Evolutionary conservation across 768 basidiomycete genomes (phyloP).

Genomic region (Serendipita sp.): DNA sequence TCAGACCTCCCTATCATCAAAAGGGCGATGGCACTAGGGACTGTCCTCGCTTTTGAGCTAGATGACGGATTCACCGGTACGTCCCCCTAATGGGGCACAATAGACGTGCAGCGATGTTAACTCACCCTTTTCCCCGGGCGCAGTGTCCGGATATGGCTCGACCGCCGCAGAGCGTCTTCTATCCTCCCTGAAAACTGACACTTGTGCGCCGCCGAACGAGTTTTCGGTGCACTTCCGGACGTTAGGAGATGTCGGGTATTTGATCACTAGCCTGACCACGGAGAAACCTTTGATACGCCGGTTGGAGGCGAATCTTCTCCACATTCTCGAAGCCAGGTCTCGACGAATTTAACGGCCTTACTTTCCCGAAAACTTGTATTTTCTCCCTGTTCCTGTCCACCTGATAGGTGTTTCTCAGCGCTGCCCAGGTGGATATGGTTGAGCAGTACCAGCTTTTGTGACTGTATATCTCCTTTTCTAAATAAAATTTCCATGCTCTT

Average conservation of each 20-base stretch:
- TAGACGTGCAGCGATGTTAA: no score
- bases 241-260: constrained; percentile 81
- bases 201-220: constrained; percentile 24
- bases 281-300: background rate
- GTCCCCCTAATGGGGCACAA: constrained; percentile 9
- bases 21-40: constrained; percentile 76
- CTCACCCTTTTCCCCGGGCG: constrained; percentile 29
- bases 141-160: constrained; percentile 30
- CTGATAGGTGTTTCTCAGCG: no score
- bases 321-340: background rate
- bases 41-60: constrained; percentile 66
- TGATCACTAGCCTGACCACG: constrained; percentile 80
- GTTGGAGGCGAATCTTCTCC: background rate
- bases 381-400: no score
- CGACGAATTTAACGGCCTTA: background rate
- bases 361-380: no score
- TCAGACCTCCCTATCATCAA: constrained; percentile 40
- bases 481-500: no score
- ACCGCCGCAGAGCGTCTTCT: constrained; percentile 51
- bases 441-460: no score
- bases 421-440: no score
- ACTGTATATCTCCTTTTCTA: no score
- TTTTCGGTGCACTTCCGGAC: constrained; percentile 75
- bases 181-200: constrained; percentile 27
- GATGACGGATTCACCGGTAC: constrained; percentile 39